phyloP scores from a whole-genome alignment of 177 flowering plant species.

The Vitis hybrid region DNA sequence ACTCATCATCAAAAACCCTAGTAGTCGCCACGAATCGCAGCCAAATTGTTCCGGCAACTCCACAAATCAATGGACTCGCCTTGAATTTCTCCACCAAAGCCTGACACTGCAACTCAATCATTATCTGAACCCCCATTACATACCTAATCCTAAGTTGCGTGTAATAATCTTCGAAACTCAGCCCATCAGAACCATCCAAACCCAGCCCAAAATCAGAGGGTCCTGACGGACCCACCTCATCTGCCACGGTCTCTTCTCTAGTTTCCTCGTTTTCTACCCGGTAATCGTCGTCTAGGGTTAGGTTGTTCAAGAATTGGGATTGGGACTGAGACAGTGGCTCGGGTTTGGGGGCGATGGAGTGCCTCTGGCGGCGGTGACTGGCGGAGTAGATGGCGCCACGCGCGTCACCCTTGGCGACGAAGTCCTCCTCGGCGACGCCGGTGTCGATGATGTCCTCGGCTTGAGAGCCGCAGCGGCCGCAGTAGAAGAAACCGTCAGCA shows the following conservation, averaged over 20 bases:
- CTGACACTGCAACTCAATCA: constrained; percentile 71
- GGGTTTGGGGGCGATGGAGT: constrained; percentile 14
- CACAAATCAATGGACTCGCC: constrained; percentile 60
- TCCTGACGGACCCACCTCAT: constrained; percentile 36
- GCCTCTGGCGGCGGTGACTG: constrained; percentile 25
- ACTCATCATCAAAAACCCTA: constrained; percentile 54
- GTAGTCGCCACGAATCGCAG: constrained; percentile 49
- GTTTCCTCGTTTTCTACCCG: constrained; percentile 6
- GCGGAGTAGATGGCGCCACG: constrained; percentile 26
- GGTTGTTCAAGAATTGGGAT: constrained; percentile 22
- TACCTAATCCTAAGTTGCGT: constrained; percentile 56
- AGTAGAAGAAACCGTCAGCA: constrained; percentile 64
- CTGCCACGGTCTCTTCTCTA: constrained; percentile 8
- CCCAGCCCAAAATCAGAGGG: constrained; percentile 59
- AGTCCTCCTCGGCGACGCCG: constrained; percentile 53
- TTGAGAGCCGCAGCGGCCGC: constrained; percentile 48
- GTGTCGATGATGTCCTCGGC: constrained; percentile 59
- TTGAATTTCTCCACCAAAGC: constrained; percentile 68
- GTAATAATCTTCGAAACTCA: constrained; percentile 36
- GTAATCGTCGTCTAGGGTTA: constrained; percentile 8
- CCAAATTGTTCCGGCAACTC: constrained; percentile 66
- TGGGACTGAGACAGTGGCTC: constrained; percentile 31
- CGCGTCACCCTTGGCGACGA: constrained; percentile 17
- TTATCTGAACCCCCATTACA: constrained; percentile 69
- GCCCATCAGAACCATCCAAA: not conserved